A percentile compares a stretch with the other conserved stretches of the same genome.
These are phyloP conservation scores for Jackrogersella multiformis DNA, from an alignment of 495 filamentous ascomycete genomes.

Conservation along the genomic window DNA sequence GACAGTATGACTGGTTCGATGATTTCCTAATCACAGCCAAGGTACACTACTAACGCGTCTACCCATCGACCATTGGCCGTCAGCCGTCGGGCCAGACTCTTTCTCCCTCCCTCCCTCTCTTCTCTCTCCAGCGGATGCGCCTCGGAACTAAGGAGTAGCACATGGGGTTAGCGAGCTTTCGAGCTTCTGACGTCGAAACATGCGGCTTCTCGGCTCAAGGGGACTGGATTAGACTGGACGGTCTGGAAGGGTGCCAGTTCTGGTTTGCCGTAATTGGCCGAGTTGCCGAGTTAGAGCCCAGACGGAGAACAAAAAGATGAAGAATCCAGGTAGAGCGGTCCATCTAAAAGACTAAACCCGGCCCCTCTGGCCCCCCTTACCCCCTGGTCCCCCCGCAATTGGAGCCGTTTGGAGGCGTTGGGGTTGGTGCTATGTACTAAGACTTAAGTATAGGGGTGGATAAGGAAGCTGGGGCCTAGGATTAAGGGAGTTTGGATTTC, in stretches of 20 bases:
- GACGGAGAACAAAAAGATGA: slow-evolving; percentile 8
- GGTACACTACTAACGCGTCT: slow-evolving; percentile 16
- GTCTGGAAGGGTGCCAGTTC: slow-evolving; percentile 24
- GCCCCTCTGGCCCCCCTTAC: slow-evolving; percentile 16
- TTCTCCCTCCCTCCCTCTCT: not conserved
- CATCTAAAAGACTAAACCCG: slow-evolving; percentile 12
- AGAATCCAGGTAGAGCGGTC: slow-evolving; percentile 18
- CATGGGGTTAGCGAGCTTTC: not conserved
- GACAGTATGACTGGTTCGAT: slow-evolving; percentile 9
- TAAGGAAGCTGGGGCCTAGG: slow-evolving; percentile 3
- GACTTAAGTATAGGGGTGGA: not conserved
- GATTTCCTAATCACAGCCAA: slow-evolving; percentile 2
- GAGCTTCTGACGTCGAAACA: slow-evolving; percentile 32
- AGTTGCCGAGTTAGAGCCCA: slow-evolving; percentile 42
- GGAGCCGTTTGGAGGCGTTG: slow-evolving; percentile 19
- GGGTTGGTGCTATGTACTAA: not conserved
- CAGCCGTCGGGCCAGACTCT: slow-evolving; percentile 3
- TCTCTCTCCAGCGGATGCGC: slow-evolving; percentile 21
- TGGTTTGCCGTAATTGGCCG: slow-evolving; percentile 44
- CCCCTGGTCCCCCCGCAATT: slow-evolving; percentile 41
- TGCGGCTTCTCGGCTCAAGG: slow-evolving; percentile 44
- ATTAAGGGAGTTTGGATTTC: slow-evolving; percentile 4
- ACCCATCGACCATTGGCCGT: slow-evolving; percentile 22
- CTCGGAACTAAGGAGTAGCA: slow-evolving; percentile 34
- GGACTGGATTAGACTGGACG: slow-evolving; percentile 32